Conservation (phyloP, 768 basidiomycete genomes). For the Mycena latifolia region DNA sequence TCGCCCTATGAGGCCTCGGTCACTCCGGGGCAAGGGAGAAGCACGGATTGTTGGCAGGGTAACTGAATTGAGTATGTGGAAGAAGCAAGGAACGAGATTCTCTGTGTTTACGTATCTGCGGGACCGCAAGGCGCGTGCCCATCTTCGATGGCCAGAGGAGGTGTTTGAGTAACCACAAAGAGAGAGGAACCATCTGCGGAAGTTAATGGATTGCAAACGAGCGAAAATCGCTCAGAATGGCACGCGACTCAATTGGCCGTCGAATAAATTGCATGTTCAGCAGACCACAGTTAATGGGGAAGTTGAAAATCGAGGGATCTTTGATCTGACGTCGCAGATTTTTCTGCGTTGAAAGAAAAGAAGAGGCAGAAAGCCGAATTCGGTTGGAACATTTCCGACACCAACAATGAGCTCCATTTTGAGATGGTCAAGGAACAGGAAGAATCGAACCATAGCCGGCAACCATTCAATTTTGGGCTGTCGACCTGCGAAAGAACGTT, state of each 20-base stretch:
- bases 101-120: slow-evolving; percentile 19
- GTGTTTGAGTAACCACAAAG: background rate
- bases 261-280: background rate
- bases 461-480: no score
- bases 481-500: background rate
- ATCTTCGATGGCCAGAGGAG: background rate
- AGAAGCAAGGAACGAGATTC: slow-evolving; percentile 16
- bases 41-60: slow-evolving; percentile 16
- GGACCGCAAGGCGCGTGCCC: slow-evolving; percentile 14
- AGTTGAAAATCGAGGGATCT: no score
- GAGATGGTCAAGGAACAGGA: no score
- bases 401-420: no score
- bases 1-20: no score
- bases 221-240: slow-evolving; percentile 12
- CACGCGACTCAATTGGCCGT: slow-evolving; percentile 13
- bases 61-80: slow-evolving; percentile 4
- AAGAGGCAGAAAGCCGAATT: no score
- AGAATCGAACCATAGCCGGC: no score
- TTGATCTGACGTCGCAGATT: background rate
- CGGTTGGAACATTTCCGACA: no score
- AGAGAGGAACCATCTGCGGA: slow-evolving; percentile 9
- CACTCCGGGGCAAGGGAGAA: background rate
- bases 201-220: background rate
- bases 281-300: background rate
- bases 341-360: background rate